Evolutionary conservation across 768 basidiomycete species (phyloP), one percentile per base, ranked within the genome.

Genomic region (Agaricus sinodeliciosus): DNA sequence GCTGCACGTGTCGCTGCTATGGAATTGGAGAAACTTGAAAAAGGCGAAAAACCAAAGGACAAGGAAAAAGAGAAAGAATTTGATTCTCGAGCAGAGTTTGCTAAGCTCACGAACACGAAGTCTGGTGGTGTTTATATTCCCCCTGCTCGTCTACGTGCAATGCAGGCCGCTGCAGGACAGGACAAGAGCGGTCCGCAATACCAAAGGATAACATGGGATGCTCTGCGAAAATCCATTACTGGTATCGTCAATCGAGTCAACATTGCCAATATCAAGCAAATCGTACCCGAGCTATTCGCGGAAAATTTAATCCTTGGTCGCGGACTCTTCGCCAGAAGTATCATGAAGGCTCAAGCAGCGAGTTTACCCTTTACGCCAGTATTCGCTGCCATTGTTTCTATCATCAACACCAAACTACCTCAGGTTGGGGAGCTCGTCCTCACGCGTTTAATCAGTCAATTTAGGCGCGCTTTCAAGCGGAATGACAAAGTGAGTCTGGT

Each of bases 241-340:
- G 96, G 96, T 92, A 87, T 98, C 60, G 95, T 98, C 77, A 99
- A 99, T 77, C 88, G 96, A 77, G 91, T 99, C 72, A 97, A 98
- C 67, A 78, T 93, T 16, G 78, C 85, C 60, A 98, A 98, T 67
- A 99, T 99, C 80, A 96, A 97, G 70, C 80, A 87, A 61, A 81
- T 95, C 58, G 80, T 93, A 0, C 91, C 92, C 0, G 91, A 95
- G 66, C 70, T 99, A 22, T 97, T 99, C 62, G 69, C 82, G 1
- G 96, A 99, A 69, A 96, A 99, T 69, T 79, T 99, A 27, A 82
- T 98, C 56, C 83, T 94, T 43, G 96, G 96, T 1, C 79, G 91
- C 22, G 96, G 96, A 1, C 75, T 99, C 37, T 96, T 98, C 64
- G 80, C 90, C 18, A 75, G 96, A 58, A 94, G 94, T 58, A 77